phyloP scores from a whole-genome alignment of 2,329 filamentous ascomycete species.

The Alternaria ethzedia region DNA sequence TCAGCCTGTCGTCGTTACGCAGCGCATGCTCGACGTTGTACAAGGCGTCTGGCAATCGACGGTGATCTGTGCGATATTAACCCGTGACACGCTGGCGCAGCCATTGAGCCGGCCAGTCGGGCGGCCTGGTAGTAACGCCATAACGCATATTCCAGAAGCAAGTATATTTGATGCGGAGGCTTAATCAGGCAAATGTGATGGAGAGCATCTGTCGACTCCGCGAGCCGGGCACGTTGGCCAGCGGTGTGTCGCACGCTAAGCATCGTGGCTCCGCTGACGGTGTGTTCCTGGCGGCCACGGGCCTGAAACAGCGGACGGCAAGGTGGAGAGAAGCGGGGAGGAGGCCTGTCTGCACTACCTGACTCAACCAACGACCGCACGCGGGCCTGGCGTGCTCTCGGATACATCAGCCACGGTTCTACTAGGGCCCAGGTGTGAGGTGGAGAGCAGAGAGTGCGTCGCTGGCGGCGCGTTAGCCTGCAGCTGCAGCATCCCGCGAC shows the following conservation, averaged over 20 bases:
- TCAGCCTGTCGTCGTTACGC: constrained; percentile 29
- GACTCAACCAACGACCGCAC: constrained; percentile 14
- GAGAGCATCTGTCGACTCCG: constrained; percentile 4
- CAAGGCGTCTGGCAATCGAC: constrained; percentile 16
- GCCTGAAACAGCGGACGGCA: constrained; percentile 36
- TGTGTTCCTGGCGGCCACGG: constrained; percentile 21
- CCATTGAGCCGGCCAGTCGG: constrained; percentile 14
- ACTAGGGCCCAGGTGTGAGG: constrained; percentile 18
- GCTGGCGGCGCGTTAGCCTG: constrained; percentile 22
- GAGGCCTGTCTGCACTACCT: constrained; percentile 10
- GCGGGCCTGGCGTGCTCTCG: constrained; percentile 23
- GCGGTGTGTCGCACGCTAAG: constrained; percentile 34
- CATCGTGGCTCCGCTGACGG: constrained; percentile 12
- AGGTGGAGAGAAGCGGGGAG: constrained; percentile 26
- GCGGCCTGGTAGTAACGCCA: background rate
- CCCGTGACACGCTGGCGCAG: constrained; percentile 21
- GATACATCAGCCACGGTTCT: constrained; percentile 16
- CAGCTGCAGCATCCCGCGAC: constrained; percentile 26
- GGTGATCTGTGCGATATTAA: constrained; percentile 19
- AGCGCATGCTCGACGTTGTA: constrained; percentile 31
- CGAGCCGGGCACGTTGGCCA: constrained; percentile 13
- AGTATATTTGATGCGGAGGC: constrained; percentile 1
- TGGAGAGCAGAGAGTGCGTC: constrained; percentile 14
- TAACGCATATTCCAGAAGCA: constrained; percentile 18
- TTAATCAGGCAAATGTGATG: background rate